A percentile compares a stretch with the other conserved stretches of the same genome.
Evolutionary conservation across 2,329 filamentous ascomycete genomes (phyloP).

Genomic region (Xylaria multiplex): DNA sequence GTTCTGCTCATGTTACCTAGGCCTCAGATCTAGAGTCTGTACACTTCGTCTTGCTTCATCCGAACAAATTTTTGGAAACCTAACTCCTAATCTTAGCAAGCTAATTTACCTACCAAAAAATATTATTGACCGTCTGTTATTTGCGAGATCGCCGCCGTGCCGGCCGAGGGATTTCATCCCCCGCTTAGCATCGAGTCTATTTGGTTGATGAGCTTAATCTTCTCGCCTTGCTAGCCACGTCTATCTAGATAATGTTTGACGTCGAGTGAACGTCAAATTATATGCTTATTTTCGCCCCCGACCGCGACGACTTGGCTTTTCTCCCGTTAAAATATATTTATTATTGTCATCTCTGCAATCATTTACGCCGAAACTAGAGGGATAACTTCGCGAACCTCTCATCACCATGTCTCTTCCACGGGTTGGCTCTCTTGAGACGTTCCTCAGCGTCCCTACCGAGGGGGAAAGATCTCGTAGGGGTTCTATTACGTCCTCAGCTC

Average conservation of each 20-base stretch:
- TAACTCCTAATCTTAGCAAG: neutral
- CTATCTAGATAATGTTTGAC: neutral
- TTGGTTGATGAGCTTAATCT: constrained; percentile 7
- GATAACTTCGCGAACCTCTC: neutral
- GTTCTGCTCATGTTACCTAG: neutral
- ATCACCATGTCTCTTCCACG: constrained; percentile 62
- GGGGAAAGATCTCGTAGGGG: constrained; percentile 53
- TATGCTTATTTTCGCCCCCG: neutral
- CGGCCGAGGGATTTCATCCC: neutral
- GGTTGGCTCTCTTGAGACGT: constrained; percentile 63
- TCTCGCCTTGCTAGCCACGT: constrained; percentile 5
- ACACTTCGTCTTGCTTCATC: neutral
- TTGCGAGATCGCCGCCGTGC: neutral
- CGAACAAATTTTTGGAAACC: neutral
- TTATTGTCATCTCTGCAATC: neutral
- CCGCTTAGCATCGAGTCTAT: constrained; percentile 13
- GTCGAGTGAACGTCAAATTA: neutral
- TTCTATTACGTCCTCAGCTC: constrained; percentile 50
- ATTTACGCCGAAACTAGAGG: neutral
- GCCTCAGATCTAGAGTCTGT: neutral
- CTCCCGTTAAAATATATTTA: neutral
- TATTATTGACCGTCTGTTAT: neutral
- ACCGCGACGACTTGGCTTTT: neutral
- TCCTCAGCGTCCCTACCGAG: constrained; percentile 55
- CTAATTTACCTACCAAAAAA: neutral